Conservation (phyloP, 768 basidiomycete genomes). For the Leccinum uliginosum region DNA sequence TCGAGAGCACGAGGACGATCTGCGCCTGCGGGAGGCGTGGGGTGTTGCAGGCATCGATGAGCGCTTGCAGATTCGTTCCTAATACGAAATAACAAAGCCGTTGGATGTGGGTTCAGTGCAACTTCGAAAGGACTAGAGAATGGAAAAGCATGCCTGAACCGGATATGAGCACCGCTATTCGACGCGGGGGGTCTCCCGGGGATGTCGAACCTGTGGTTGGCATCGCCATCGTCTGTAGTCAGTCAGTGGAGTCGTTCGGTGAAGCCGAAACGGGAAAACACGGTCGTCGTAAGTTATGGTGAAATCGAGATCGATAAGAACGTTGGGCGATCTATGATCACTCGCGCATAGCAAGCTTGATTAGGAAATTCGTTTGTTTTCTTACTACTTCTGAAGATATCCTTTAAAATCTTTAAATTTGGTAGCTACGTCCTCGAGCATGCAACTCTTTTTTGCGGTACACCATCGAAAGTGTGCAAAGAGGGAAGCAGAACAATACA, state of each 20-base stretch:
- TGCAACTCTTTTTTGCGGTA: constrained; percentile 5
- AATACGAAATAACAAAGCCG: too few relatives aligned
- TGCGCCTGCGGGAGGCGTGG: constrained; percentile 61
- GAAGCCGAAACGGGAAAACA: constrained; percentile 2
- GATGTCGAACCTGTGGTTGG: background rate
- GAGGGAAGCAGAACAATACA: background rate
- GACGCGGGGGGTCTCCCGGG: background rate
- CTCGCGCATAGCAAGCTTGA: background rate
- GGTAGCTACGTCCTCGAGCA: background rate
- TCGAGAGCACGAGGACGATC: constrained; percentile 85
- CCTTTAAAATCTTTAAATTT: background rate
- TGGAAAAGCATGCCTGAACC: constrained; percentile 48
- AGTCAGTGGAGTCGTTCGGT: background rate
- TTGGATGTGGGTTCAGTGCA: background rate
- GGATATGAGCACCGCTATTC: constrained; percentile 49
- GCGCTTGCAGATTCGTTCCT: constrained; percentile 96
- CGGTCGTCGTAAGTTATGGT: constrained; percentile 5
- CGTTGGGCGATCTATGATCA: background rate
- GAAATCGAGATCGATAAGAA: background rate
- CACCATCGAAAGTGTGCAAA: constrained; percentile 3
- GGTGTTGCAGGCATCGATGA: constrained; percentile 84
- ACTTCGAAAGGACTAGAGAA: background rate
- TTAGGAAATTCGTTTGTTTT: background rate
- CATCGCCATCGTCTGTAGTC: constrained; percentile 1
- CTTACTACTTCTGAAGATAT: background rate